These are phyloP conservation scores for Sicyos edulis DNA, from an alignment of 306 rosid species.

Conservation along the genomic window DNA sequence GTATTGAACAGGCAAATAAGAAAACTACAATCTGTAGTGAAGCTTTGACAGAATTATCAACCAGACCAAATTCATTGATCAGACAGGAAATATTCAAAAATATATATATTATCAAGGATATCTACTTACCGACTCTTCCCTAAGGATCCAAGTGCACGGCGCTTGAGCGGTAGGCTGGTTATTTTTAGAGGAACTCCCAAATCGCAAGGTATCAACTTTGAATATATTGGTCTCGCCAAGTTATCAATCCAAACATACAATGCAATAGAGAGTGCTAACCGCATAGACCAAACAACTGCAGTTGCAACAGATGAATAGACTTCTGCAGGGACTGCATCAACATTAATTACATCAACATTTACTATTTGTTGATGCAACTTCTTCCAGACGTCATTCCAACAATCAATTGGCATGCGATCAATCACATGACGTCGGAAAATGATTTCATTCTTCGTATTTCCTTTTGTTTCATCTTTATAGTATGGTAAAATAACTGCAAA, in stretches of 20 bases:
- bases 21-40: neutral
- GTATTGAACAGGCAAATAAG: neutral
- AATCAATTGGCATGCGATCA: conserved; percentile 86
- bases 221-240: conserved; percentile 78
- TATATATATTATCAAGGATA: neutral
- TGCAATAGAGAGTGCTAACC: conserved; percentile 71
- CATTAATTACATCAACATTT: conserved; percentile 76
- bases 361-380: conserved; percentile 91
- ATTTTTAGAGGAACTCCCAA: conserved; percentile 60
- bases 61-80: conserved; percentile 6
- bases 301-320: conserved; percentile 79
- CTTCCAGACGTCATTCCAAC: conserved; percentile 96
- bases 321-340: conserved; percentile 74
- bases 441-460: conserved; percentile 52
- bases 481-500: conserved; percentile 82
- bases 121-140: conserved; percentile 81
- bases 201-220: conserved; percentile 86
- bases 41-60: neutral
- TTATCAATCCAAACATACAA: conserved; percentile 82
- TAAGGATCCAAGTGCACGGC: conserved; percentile 75
- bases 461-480: conserved; percentile 53
- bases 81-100: conserved; percentile 21
- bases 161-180: conserved; percentile 45
- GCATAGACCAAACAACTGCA: conserved; percentile 90
- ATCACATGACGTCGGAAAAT: conserved; percentile 74